Base-by-base conservation (phyloP, 306 rosid species). In the Elaeagnus macrophylla region DNA sequence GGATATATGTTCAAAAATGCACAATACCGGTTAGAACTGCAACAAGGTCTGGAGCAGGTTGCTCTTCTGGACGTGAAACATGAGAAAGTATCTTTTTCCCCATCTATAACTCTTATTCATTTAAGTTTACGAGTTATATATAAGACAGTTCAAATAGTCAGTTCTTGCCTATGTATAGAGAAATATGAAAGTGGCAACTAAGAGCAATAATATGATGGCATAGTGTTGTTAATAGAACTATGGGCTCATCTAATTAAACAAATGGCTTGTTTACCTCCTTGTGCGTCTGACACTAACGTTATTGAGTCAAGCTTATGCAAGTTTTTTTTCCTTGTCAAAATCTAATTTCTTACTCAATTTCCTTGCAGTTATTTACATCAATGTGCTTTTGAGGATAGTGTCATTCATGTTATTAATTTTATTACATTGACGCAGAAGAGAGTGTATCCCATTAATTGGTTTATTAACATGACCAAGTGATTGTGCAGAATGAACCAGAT, bases 1-100 rank as follows among this genome's bases (percentile, higher is more conserved):
- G 99, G 96, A 53, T 91, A 91, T 59, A 91, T 91, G 93, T 91
- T 91, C 72, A 85, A 75, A 75, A 91, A 91, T 74, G 99, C 94
- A 9, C 99, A 87, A 71, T 65, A 84, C 66, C 90, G 99, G 42
- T 62, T 91, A 78, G 99, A 91, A 62, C 76, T 91, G 76, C 99
- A 91, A 67, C 93, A 91, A 65, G 66, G 96, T 76, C 78, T 91
- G 73, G 82, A 91, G 80, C 93, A 83, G 72, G 95, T 73, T 79
- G 93, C 95, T 51, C 99, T 91, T 70, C 95, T 96, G 14, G 89
- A 87, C 4, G 76, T 76, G 53, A 83, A 82, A 67, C 89, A 91
- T 43, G 61, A 67, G 61, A 86, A 84, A 95, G 97, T 78, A 61
- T 44, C 13, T 12, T 59, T 55, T 25, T 64, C 68, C 54, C 68